These are phyloP conservation scores for Ascochyta fabae DNA, from an alignment of 2,329 filamentous ascomycete genomes.

Conservation along the genomic window DNA sequence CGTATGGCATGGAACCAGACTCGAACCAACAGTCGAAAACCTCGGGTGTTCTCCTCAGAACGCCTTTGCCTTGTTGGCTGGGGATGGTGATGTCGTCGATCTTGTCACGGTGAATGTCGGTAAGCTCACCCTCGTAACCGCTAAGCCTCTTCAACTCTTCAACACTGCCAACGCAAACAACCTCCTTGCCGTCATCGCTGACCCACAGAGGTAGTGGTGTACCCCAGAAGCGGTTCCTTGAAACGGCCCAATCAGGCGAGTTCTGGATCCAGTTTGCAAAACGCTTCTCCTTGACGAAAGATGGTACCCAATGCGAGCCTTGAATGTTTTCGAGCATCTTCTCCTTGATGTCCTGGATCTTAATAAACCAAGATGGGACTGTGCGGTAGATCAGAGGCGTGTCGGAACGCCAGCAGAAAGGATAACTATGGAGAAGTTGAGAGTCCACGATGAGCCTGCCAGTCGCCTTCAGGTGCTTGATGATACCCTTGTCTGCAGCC, in stretches of 20 bases:
- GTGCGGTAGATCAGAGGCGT: conserved; percentile 92
- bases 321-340: conserved; percentile 92
- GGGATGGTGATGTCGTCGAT: conserved; percentile 95
- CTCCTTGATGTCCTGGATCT: conserved; percentile 81
- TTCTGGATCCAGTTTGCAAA: conserved; percentile 92
- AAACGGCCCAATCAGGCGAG: conserved; percentile 94
- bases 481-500: conserved; percentile 88
- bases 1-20: conserved; percentile 94
- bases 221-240: conserved; percentile 93
- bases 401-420: conserved; percentile 93
- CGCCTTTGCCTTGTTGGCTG: conserved; percentile 83
- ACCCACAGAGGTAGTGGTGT: conserved; percentile 92
- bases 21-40: conserved; percentile 99
- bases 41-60: conserved; percentile 80
- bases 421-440: conserved; percentile 89
- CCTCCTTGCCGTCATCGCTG: conserved; percentile 85
- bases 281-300: conserved; percentile 86
- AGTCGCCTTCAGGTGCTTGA: conserved; percentile 81
- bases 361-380: conserved; percentile 94
- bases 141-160: conserved; percentile 84
- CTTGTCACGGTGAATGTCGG: conserved; percentile 89
- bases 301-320: conserved; percentile 88
- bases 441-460: conserved; percentile 83
- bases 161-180: conserved; percentile 84
- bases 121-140: conserved; percentile 82